Evolutionary conservation across 225 moss, liverwort and hornwort genomes (phyloP).

Genomic region (Sphagnum contortum): DNA sequence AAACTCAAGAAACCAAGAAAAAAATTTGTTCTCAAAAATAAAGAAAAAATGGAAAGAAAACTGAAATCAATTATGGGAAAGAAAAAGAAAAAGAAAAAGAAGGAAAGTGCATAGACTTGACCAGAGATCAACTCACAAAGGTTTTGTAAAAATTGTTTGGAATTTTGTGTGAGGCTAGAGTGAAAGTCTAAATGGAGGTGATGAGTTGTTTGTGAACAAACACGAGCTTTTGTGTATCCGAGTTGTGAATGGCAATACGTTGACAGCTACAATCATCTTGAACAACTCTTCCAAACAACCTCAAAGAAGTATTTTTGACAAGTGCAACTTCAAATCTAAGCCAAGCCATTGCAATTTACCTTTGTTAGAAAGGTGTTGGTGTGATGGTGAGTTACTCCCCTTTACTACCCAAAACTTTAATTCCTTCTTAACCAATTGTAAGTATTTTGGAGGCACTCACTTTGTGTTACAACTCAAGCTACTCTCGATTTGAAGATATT

Average conservation of each 20-base stretch:
- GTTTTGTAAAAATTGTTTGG: too few species aligned
- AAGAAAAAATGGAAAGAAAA: neutral
- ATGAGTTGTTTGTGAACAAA: conserved; percentile 29
- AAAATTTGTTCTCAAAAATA: neutral
- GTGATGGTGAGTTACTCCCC: conserved; percentile 55
- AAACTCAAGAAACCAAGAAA: too few species aligned
- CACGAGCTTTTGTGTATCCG: conserved; percentile 42
- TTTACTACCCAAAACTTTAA: neutral
- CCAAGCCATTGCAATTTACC: conserved; percentile 59
- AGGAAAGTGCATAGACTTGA: too few species aligned
- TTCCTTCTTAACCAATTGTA: too few species aligned
- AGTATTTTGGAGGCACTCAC: too few species aligned
- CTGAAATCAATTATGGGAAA: too few species aligned
- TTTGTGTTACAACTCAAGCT: neutral
- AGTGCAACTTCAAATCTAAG: conserved; percentile 53
- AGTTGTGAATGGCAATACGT: conserved; percentile 59
- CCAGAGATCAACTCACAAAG: too few species aligned
- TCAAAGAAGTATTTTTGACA: conserved; percentile 59
- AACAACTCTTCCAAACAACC: conserved; percentile 51
- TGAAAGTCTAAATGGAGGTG: conserved; percentile 62
- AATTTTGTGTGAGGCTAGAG: neutral
- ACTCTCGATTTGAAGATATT: neutral
- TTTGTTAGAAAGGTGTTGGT: conserved; percentile 37
- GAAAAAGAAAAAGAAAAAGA: too few species aligned
- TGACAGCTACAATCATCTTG: conserved; percentile 62